A percentile compares a stretch with the other conserved stretches of the same genome.
phyloP scores from a whole-genome alignment of 2,329 filamentous ascomycete species.

The Cladosporium sp. region DNA sequence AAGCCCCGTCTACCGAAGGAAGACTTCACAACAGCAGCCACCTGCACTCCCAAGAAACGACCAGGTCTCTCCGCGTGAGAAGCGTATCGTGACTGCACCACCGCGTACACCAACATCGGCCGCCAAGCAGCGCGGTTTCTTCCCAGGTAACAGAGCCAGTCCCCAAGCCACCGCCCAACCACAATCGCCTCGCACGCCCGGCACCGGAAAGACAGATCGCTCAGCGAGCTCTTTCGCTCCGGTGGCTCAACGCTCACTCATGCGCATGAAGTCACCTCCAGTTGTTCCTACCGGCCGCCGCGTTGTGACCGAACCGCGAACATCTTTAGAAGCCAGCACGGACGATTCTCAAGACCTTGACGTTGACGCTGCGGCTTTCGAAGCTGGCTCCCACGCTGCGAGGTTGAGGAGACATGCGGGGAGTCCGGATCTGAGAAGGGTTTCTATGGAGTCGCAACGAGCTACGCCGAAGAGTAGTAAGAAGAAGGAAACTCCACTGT shows the following conservation, averaged over 20 bases:
- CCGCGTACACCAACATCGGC: constrained; percentile 24
- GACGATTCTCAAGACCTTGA: constrained; percentile 16
- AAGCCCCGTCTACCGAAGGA: constrained; percentile 7
- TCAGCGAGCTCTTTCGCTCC: constrained; percentile 16
- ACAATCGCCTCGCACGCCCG: constrained; percentile 10
- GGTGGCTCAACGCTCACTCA: constrained; percentile 19
- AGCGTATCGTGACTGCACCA: constrained; percentile 9
- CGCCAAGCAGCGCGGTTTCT: constrained; percentile 18
- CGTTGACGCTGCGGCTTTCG: constrained; percentile 15
- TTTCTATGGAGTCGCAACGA: constrained; percentile 7
- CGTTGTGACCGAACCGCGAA: constrained; percentile 2
- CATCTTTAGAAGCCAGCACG: constrained; percentile 1
- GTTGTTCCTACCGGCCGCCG: constrained; percentile 16
- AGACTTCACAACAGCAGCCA: not conserved
- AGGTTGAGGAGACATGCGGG: constrained; percentile 7
- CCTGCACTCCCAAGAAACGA: not conserved
- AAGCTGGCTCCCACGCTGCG: not conserved
- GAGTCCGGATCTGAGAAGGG: constrained; percentile 10
- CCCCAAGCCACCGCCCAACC: constrained; percentile 22
- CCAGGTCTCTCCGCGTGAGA: not conserved
- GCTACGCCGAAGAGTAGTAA: constrained; percentile 4
- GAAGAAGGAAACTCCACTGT: not conserved
- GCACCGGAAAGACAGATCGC: constrained; percentile 11
- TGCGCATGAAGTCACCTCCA: constrained; percentile 21
- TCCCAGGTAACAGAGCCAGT: constrained; percentile 18